A percentile compares a stretch with the other conserved stretches of the same genome.
These are phyloP conservation scores for Handroanthus guayacan DNA, from an alignment of 257 asterid genomes.

Conservation along the genomic window DNA sequence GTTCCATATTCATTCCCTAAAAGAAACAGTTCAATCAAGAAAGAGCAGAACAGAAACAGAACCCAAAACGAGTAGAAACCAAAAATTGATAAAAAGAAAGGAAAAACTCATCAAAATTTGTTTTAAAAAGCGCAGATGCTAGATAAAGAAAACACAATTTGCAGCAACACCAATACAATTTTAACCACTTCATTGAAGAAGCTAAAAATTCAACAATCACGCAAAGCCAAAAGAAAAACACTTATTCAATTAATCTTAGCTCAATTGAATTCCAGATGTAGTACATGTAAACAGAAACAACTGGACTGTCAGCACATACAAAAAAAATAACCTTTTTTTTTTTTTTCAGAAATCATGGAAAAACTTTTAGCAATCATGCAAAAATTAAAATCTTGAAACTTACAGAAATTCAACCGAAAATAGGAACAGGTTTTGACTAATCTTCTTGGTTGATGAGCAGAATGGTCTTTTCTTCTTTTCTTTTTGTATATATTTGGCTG, in stretches of 20 bases:
- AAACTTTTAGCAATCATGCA: conserved; percentile 13
- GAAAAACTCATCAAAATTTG: neutral
- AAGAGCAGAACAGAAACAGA: neutral
- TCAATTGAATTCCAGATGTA: conserved; percentile 16
- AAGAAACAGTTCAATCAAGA: neutral
- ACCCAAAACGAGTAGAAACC: neutral
- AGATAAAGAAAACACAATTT: neutral
- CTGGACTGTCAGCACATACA: neutral
- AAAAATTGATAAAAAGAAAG: neutral
- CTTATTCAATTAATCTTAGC: conserved; percentile 8
- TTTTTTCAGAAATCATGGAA: conserved; percentile 11
- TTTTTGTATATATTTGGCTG: neutral
- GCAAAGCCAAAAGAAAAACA: conserved; percentile 17
- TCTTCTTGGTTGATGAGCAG: conserved; percentile 14
- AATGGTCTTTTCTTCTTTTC: neutral
- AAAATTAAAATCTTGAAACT: conserved; percentile 12
- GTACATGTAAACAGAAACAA: neutral
- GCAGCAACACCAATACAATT: conserved; percentile 16
- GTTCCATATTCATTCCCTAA: neutral
- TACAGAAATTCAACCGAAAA: conserved; percentile 32
- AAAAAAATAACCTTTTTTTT: conserved; percentile 15
- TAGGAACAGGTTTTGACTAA: neutral
- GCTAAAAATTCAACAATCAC: conserved; percentile 19
- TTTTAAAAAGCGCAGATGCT: neutral
- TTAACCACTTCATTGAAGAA: conserved; percentile 13